Conservation (phyloP, 768 basidiomycete species). For the Trametes maxima region DNA sequence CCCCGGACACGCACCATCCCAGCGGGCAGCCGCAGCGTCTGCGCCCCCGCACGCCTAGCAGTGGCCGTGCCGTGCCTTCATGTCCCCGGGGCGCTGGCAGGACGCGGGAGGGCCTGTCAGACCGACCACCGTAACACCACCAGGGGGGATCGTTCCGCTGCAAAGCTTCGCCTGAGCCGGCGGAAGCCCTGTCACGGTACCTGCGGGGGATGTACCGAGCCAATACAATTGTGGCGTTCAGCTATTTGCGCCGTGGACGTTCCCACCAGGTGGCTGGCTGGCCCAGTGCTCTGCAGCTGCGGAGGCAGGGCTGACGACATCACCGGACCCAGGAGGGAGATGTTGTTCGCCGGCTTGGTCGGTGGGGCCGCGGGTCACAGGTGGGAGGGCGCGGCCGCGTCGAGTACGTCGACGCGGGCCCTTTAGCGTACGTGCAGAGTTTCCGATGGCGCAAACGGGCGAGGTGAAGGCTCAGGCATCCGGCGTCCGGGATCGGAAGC, state of each 20-base stretch:
- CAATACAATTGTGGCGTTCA: conserved; percentile 11
- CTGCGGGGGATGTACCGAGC: conserved; percentile 9
- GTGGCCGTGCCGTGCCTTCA: too few species aligned
- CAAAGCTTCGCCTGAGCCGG: conserved; percentile 9
- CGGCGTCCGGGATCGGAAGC: conserved; percentile 20
- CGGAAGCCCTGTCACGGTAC: conserved; percentile 7
- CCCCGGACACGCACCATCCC: not conserved
- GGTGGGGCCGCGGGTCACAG: not conserved
- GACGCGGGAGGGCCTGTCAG: not conserved
- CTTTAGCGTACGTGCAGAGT: conserved; percentile 6
- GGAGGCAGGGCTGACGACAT: conserved; percentile 7
- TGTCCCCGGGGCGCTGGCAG: not conserved
- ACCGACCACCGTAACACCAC: not conserved
- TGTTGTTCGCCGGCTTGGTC: not conserved
- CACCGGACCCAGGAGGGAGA: not conserved
- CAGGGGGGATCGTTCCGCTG: conserved; percentile 1
- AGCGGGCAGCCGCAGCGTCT: not conserved
- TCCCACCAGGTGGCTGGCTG: not conserved
- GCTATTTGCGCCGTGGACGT: conserved; percentile 2
- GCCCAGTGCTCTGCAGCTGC: not conserved
- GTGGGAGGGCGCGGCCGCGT: conserved; percentile 1
- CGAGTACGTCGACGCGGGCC: not conserved
- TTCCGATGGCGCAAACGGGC: conserved; percentile 11
- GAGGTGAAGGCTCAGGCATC: conserved; percentile 4
- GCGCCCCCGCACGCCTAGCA: not conserved